phyloP scores from a whole-genome alignment of 768 basidiomycete species.

The Gloeopeniophorella convolvens region DNA sequence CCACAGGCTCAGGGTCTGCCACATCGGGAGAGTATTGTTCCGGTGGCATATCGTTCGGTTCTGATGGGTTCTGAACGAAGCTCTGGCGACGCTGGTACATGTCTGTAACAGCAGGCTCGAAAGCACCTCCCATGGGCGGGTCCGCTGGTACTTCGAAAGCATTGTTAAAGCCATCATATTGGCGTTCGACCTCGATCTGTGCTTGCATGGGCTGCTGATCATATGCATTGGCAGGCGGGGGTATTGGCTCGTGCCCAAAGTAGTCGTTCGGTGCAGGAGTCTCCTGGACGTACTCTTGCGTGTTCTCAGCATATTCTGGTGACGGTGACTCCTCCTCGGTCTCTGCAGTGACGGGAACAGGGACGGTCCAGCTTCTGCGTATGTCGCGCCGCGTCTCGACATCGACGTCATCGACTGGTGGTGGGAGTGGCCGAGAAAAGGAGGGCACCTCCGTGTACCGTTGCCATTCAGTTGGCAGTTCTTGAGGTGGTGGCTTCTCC shows the following conservation, averaged over 20 bases:
- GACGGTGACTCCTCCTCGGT: neutral
- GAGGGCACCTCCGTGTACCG: neutral
- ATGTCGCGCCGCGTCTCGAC: constrained; percentile 3
- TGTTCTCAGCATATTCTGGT: neutral
- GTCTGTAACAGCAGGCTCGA: neutral
- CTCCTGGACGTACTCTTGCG: neutral
- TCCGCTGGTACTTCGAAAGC: neutral
- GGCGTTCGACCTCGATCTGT: neutral
- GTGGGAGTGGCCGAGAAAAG: neutral
- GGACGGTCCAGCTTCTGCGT: neutral
- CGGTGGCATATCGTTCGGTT: neutral
- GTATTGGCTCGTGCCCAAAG: neutral
- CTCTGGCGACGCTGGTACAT: neutral
- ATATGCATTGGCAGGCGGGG: neutral
- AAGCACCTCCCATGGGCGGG: neutral
- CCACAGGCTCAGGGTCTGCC: neutral
- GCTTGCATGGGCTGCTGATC: neutral
- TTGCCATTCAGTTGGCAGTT: neutral
- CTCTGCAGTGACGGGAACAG: neutral
- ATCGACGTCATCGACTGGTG: constrained; percentile 3
- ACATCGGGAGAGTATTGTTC: neutral
- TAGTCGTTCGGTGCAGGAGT: neutral
- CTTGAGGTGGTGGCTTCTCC: neutral
- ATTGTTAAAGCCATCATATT: neutral
- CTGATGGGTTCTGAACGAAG: neutral